A percentile compares a stretch with the other conserved stretches of the same genome.
Evolutionary conservation across 2,329 filamentous ascomycete genomes (phyloP).

Genomic region (Myrmaecium sp.): DNA sequence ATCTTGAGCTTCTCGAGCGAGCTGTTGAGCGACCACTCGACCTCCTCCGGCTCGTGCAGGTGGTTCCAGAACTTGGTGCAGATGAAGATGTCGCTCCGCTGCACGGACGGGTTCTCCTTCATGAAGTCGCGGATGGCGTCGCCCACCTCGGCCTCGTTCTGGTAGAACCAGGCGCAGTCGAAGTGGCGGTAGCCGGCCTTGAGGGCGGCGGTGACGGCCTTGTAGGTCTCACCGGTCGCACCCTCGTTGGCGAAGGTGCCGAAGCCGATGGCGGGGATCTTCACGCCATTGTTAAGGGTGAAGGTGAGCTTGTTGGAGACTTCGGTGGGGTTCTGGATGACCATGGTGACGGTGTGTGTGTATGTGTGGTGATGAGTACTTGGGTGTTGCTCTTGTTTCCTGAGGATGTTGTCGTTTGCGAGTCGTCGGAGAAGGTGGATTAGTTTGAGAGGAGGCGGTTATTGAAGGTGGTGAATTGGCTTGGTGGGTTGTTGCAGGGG

Average conservation of each 20-base stretch:
- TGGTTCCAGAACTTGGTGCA: conserved; percentile 56
- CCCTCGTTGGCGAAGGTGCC: conserved; percentile 58
- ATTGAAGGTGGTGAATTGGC: too few relatives aligned
- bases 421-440: too few relatives aligned
- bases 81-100: conserved; percentile 46
- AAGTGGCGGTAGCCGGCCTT: conserved; percentile 45
- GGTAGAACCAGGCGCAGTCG: conserved; percentile 55
- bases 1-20: conserved; percentile 46
- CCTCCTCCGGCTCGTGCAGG: conserved; percentile 38
- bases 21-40: conserved; percentile 41
- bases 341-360: conserved; percentile 3
- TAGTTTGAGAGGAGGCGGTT: too few relatives aligned
- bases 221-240: conserved; percentile 34
- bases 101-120: conserved; percentile 34
- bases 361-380: neutral
- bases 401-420: too few relatives aligned
- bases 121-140: conserved; percentile 45
- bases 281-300: conserved; percentile 40
- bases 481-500: neutral
- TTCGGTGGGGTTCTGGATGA: conserved; percentile 3
- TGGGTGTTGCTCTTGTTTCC: too few relatives aligned
- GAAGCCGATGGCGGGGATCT: conserved; percentile 53
- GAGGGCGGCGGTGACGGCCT: conserved; percentile 43
- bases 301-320: conserved; percentile 24
- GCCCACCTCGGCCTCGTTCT: conserved; percentile 55